Conservation (phyloP, 805 yeast species). For the Starmerella vaccinii region DNA sequence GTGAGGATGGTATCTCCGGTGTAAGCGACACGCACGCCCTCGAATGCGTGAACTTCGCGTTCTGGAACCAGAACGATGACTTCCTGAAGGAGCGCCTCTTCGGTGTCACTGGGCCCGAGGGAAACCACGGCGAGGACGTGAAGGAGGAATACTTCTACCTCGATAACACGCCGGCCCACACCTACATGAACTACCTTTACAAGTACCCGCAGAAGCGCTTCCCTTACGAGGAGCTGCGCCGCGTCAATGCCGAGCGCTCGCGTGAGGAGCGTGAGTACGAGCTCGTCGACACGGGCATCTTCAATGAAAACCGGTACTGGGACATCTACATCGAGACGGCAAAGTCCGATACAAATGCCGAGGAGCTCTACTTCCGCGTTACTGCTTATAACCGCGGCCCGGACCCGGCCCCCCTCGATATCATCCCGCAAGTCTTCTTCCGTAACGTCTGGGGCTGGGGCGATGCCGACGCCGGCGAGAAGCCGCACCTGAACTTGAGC, state of each 20-base stretch:
- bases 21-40: constrained; percentile 73
- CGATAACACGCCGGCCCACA: constrained; percentile 87
- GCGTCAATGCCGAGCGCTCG: constrained; percentile 54
- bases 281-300: constrained; percentile 63
- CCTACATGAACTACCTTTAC: constrained; percentile 82
- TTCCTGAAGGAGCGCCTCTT: constrained; percentile 75
- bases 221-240: constrained; percentile 68
- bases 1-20: constrained; percentile 91
- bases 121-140: constrained; percentile 94
- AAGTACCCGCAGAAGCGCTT: constrained; percentile 82
- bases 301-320: constrained; percentile 60
- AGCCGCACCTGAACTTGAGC: constrained; percentile 34
- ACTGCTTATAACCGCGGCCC: constrained; percentile 80
- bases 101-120: constrained; percentile 86
- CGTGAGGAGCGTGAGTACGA: constrained; percentile 70
- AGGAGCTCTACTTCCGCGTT: constrained; percentile 68
- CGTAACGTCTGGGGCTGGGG: constrained; percentile 91
- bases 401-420: constrained; percentile 78
- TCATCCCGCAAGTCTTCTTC: constrained; percentile 72
- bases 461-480: constrained; percentile 32
- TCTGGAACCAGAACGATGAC: constrained; percentile 86
- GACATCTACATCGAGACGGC: constrained; percentile 88
- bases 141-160: constrained; percentile 57
- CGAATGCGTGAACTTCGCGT: constrained; percentile 65
- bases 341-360: constrained; percentile 68